Evolutionary conservation across 176 grass and related monocot genomes (phyloP), one percentile per base, ranked within the genome.

Genomic region (Triticum timopheevii): DNA sequence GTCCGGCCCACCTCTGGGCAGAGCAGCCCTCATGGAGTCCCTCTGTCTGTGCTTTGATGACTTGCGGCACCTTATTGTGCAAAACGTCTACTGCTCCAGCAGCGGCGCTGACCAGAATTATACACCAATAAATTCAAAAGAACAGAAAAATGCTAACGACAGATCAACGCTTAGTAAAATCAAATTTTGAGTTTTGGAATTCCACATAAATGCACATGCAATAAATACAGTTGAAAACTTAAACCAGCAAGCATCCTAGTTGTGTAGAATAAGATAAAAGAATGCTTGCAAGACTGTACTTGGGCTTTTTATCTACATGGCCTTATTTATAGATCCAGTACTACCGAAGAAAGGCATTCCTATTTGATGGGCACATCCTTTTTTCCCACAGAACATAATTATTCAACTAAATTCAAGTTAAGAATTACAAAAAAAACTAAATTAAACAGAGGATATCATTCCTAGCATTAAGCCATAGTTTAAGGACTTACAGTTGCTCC

Each of bases 401-500:
- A 50, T 10, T 75, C 45, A 54, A 54, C 8, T 31, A 33, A 52
- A 52, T 16, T 52, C 44, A 76, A 52, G 44, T 76, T 52, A 52
- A 76, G 8, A 31, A 76, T 54, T 52, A 8, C 73, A 76, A 11
- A 76, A 76, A 76, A 54, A 47, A 11, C 44, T 13, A 47, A 47
- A 47, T 47, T 47, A 47, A 47, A 47, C 44, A 52, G 24, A 76
- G 8, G 73, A 30, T 52, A 76, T 25, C 16, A 47, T 8, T 76
- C 27, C 16, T 33, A 54, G 16, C 45, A 33, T 76, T 31, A 76
- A 76, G 45, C 73, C 8, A 54, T 10, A 33, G 8, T 52, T 76
- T 76, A 54, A 31, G 30, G 49, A 54, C 73, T 76, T 76, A 76
- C 73, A 76, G 45, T 54, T 76, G 45, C 16, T 54, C 45, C 44